Evolutionary conservation across 768 basidiomycete species (phyloP).

Genomic region (Termitomyces sp.): DNA sequence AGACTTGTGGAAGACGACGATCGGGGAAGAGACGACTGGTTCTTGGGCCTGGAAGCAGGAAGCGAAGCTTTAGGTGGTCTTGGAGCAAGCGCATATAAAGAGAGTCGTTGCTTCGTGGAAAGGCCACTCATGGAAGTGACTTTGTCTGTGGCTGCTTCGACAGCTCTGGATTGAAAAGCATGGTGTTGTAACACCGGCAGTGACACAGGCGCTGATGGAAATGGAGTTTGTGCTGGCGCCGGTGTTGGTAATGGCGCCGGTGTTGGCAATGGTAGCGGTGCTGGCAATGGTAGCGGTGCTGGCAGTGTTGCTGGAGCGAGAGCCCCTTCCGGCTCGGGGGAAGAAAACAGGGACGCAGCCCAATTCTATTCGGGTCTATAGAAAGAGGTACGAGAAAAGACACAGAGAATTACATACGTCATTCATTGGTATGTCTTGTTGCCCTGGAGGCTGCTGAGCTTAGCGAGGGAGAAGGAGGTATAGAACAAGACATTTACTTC

Average conservation of each 20-base stretch:
- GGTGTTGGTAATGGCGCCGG: not conserved
- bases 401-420: not conserved
- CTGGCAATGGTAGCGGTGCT: not conserved
- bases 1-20: constrained; percentile 9
- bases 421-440: not conserved
- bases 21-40: not conserved
- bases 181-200: constrained; percentile 12
- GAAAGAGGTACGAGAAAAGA: not conserved
- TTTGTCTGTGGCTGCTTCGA: constrained; percentile 9
- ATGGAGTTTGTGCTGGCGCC: not conserved
- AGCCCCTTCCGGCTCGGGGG: not conserved
- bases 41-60: constrained; percentile 9
- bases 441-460: not conserved
- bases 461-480: not conserved
- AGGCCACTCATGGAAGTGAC: constrained; percentile 30
- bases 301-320: not conserved
- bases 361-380: not conserved
- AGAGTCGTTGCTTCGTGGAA: constrained; percentile 46
- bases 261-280: not conserved
- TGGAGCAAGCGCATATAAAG: constrained; percentile 32
- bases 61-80: constrained; percentile 27
- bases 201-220: not conserved
- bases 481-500: not conserved
- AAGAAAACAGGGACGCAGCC: constrained; percentile 2
- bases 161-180: constrained; percentile 8